Base-by-base conservation (phyloP, 2,329 filamentous ascomycete genomes). In the Rhynchosporium graminicola region DNA sequence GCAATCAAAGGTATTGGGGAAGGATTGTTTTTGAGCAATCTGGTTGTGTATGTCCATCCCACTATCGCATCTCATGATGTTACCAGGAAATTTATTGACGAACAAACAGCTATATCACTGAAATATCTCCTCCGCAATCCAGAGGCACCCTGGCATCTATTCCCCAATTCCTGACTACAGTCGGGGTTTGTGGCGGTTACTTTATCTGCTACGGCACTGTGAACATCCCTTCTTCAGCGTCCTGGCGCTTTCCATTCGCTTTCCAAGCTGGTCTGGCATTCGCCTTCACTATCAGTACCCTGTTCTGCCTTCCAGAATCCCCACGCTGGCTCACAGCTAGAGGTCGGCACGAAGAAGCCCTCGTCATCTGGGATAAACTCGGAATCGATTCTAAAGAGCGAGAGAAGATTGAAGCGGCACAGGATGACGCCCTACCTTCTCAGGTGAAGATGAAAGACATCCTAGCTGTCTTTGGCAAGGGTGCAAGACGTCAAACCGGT, bases 131-230 rank as follows among this genome's bases (percentile, higher is more conserved):
- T 0, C 74, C 79, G 0, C 74, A 73, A 3, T 72, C 76, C 3
- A 75, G 85, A 33, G 85, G 84, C 0, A 74, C 78, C 0, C 70
- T 88, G 2, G 79, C 80, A 0, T 80, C 81, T 0, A 72, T 81
- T 3, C 81, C 83, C 0, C 84, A 87, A 65, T 75, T 86, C 55
- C 70, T 83, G 50, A 78, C 78, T 3, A 80, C 79, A 0, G 55
- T 80, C 1, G 84, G 82, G 0, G 71, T 87, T 2, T 80, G 80
- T 9, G 52, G 77, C 0, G 86, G 85, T 0, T 87, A 84, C 66
- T 88, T 88, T 67, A 80, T 78, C 9, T 86, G 83, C 71, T 87
- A 87, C 65, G 83, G 82, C 7, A 82, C 79, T 28, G 76, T 80
- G 0, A 68, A 73, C 1, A 76, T 85, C 7, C 43, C 73, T 0